These are phyloP conservation scores for Saccharomycopsis sp. DNA, from an alignment of 805 yeast genomes.

Conservation along the genomic window DNA sequence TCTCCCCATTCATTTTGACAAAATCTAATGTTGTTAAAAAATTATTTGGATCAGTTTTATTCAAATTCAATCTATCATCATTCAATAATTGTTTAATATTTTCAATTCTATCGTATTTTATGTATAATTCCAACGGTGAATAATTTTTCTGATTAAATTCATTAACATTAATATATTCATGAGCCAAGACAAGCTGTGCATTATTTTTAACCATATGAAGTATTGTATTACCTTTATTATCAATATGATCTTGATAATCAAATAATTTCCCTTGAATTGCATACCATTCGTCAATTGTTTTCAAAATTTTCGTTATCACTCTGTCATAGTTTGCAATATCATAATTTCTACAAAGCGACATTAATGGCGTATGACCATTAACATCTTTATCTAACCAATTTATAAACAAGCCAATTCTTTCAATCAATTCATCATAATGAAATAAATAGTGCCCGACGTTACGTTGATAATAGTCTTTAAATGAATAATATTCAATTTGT, in stretches of 20 bases:
- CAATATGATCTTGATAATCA: constrained; percentile 58
- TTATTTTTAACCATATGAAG: constrained; percentile 58
- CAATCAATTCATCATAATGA: constrained; percentile 46
- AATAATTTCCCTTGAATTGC: constrained; percentile 27
- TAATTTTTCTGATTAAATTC: constrained; percentile 37
- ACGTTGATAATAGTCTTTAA: constrained; percentile 44
- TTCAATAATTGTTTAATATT: constrained; percentile 47
- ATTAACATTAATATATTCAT: constrained; percentile 45
- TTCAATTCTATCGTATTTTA: constrained; percentile 59
- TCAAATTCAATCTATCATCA: constrained; percentile 43
- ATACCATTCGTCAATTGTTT: constrained; percentile 40
- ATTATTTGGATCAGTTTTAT: constrained; percentile 21
- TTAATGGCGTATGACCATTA: constrained; percentile 70
- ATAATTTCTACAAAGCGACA: constrained; percentile 69
- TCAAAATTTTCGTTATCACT: constrained; percentile 41
- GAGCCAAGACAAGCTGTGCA: constrained; percentile 6
- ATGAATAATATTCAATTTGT: constrained; percentile 40
- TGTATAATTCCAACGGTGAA: constrained; percentile 64
- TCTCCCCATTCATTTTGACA: constrained; percentile 30
- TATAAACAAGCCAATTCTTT: constrained; percentile 47
- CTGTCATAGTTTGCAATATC: constrained; percentile 60
- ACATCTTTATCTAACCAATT: constrained; percentile 65
- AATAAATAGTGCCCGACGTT: constrained; percentile 70
- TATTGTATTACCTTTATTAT: constrained; percentile 65
- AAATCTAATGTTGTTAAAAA: constrained; percentile 37